Evolutionary conservation across 257 asterid species (phyloP).

Genomic region (Fraxinus quadrangulata): DNA sequence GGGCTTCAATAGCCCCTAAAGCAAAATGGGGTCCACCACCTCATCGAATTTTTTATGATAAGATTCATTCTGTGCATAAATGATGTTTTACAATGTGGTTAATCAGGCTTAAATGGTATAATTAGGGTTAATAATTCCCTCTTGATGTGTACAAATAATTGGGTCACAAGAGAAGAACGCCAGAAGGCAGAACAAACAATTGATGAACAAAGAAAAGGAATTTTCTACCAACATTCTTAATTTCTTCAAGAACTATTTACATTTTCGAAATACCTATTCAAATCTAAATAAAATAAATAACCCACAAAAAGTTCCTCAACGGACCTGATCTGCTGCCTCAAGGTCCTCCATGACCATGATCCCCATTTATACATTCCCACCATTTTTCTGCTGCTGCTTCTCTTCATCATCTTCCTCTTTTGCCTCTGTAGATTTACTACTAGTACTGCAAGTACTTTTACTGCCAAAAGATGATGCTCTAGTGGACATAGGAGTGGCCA

Average conservation of each 20-base stretch:
- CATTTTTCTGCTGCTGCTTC: conserved; percentile 20
- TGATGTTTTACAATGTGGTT: too few species aligned
- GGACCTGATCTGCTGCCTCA: conserved; percentile 33
- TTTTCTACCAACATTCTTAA: conserved; percentile 4
- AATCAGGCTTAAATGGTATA: neutral
- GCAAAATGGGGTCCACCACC: too few species aligned
- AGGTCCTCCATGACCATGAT: conserved; percentile 19
- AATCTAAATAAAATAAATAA: neutral
- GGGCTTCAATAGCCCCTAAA: too few species aligned
- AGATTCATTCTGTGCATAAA: neutral
- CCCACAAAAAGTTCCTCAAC: neutral
- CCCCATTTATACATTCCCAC: conserved; percentile 24
- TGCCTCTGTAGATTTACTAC: conserved; percentile 27
- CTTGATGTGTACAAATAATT: neutral
- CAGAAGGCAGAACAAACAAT: neutral
- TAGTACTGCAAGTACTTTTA: conserved; percentile 23
- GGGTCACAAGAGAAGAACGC: neutral
- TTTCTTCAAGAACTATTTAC: conserved; percentile 53
- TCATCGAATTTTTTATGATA: neutral
- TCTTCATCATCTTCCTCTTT: conserved; percentile 33
- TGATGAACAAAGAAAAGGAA: neutral
- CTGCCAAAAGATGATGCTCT: conserved; percentile 73
- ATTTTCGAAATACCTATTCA: conserved; percentile 31
- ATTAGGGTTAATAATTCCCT: neutral
- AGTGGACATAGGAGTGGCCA: conserved; percentile 79